These are phyloP conservation scores for Oldenlandia corymbosa DNA, from an alignment of 257 asterid genomes.

Conservation along the genomic window DNA sequence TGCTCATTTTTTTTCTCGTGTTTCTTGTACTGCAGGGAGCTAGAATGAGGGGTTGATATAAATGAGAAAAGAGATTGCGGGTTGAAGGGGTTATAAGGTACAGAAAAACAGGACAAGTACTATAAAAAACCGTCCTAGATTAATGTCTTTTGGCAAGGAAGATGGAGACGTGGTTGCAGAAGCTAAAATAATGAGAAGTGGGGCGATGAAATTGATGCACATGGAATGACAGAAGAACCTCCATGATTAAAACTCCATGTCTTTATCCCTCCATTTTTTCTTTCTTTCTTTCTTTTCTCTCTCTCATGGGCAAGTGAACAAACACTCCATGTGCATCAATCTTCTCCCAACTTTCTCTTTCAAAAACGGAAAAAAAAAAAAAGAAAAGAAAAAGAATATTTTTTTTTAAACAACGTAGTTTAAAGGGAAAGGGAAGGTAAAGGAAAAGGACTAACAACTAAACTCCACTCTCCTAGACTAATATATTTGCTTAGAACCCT, in stretches of 20 bases:
- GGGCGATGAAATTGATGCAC: constrained; percentile 60
- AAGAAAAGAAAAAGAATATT: too few species aligned
- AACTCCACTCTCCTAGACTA: constrained; percentile 36
- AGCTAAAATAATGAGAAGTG: constrained; percentile 45
- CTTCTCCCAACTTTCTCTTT: constrained; percentile 45
- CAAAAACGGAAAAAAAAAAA: constrained; percentile 18
- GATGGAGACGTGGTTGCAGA: constrained; percentile 12
- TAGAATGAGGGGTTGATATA: constrained; percentile 9
- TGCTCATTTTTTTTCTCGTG: constrained; percentile 29
- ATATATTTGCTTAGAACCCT: constrained; percentile 24
- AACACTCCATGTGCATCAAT: constrained; percentile 82
- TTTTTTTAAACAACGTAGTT: constrained; percentile 17
- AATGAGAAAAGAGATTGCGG: neutral
- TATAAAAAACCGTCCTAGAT: constrained; percentile 36
- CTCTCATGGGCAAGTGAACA: constrained; percentile 22
- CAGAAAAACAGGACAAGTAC: constrained; percentile 21
- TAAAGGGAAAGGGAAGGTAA: neutral
- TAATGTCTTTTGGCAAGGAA: constrained; percentile 30
- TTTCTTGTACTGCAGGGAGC: constrained; percentile 20
- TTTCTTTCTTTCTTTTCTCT: constrained; percentile 24
- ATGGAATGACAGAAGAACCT: constrained; percentile 78
- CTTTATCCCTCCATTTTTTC: constrained; percentile 43
- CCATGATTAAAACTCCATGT: constrained; percentile 65
- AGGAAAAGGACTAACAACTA: constrained; percentile 23
- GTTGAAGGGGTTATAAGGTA: constrained; percentile 8